These are phyloP conservation scores for Arachnomyces sp. DNA, from an alignment of 2,329 filamentous ascomycete species.

Conservation along the genomic window DNA sequence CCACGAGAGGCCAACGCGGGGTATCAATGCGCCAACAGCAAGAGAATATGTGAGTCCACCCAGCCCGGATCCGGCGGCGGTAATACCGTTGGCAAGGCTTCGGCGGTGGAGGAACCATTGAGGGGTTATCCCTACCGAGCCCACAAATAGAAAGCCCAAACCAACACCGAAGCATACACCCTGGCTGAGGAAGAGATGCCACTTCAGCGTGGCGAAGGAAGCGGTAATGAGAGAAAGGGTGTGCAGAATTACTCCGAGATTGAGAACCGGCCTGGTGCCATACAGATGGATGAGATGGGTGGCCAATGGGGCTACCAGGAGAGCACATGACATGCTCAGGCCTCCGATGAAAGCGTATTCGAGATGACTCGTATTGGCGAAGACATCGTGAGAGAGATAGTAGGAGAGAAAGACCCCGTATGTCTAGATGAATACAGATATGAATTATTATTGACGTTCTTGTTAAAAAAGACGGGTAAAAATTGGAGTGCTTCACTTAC, in stretches of 20 bases:
- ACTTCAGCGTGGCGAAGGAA: slow-evolving; percentile 49
- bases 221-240: slow-evolving; percentile 49
- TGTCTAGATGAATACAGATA: slow-evolving; percentile 19
- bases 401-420: slow-evolving; percentile 54
- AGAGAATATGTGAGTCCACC: slow-evolving; percentile 55
- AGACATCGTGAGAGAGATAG: slow-evolving; percentile 50
- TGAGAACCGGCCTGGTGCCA: slow-evolving; percentile 48
- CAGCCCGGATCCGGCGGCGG: slow-evolving; percentile 51
- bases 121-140: slow-evolving; percentile 47
- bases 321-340: slow-evolving; percentile 51
- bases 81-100: slow-evolving; percentile 54
- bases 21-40: slow-evolving; percentile 51
- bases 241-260: slow-evolving; percentile 50
- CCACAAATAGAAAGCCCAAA: slow-evolving; percentile 57
- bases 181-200: slow-evolving; percentile 55
- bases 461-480: background rate
- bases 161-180: slow-evolving; percentile 56
- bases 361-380: slow-evolving; percentile 47
- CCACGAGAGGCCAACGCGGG: slow-evolving; percentile 50
- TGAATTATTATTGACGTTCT: background rate
- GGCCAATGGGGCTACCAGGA: slow-evolving; percentile 51
- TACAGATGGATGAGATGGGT: slow-evolving; percentile 47
- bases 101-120: slow-evolving; percentile 56
- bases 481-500: slow-evolving; percentile 29
- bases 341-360: slow-evolving; percentile 56